Evolutionary conservation across 768 basidiomycete species (phyloP).

Genomic region (Rossbeevera mucosa): DNA sequence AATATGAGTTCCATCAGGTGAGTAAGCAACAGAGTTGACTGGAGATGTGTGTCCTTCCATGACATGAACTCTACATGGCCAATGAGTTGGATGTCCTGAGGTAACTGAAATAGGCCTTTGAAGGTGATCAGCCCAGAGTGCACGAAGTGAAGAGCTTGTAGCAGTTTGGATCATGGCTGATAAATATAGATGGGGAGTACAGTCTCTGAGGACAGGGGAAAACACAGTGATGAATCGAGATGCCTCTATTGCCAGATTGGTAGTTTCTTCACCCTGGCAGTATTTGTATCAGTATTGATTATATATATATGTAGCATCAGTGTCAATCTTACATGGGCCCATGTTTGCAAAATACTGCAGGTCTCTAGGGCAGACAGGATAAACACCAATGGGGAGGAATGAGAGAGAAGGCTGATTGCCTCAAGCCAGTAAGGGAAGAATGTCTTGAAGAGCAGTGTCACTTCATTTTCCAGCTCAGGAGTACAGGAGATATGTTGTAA

Average conservation of each 20-base stretch:
- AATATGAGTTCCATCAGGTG: not conserved
- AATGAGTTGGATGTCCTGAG: not conserved
- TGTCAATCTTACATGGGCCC: not conserved
- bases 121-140: not conserved
- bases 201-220: not conserved
- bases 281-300: not conserved
- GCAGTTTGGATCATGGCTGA: not conserved
- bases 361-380: not conserved
- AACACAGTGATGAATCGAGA: not conserved
- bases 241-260: not conserved
- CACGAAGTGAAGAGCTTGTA: not conserved
- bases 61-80: not conserved
- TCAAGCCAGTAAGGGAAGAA: not conserved
- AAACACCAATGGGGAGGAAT: not conserved
- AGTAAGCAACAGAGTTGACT: not conserved
- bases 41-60: not conserved
- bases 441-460: not conserved
- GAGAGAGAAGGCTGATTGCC: not conserved
- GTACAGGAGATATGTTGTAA: not conserved
- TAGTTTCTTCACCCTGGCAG: not conserved
- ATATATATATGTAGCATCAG: not conserved
- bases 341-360: not conserved
- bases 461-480: not conserved
- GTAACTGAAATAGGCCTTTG: not conserved
- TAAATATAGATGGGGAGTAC: not conserved